These are phyloP conservation scores for Scenedesmus sp. DNA, from an alignment of 163 green algal genomes.

Conservation along the genomic window DNA sequence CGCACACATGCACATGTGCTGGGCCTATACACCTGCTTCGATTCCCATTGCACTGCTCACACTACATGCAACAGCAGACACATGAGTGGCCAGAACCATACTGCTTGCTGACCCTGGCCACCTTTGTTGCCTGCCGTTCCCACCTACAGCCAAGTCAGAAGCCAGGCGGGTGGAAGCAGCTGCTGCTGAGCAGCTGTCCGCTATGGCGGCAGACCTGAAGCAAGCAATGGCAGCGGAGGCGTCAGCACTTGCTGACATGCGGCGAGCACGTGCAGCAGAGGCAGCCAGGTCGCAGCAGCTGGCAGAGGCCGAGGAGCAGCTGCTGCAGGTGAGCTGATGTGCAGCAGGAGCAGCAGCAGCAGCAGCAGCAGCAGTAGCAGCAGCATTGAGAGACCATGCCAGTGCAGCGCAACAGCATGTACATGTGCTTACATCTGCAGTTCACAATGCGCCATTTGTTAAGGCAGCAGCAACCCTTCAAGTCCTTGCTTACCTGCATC, in stretches of 20 bases:
- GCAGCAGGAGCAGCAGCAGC: constrained; percentile 16
- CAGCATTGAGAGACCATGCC: too few relatives aligned
- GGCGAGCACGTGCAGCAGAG: constrained; percentile 12
- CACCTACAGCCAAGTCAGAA: neutral
- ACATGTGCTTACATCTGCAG: too few relatives aligned
- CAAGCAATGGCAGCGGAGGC: neutral
- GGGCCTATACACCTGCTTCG: too few relatives aligned
- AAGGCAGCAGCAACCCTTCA: too few relatives aligned
- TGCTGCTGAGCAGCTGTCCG: constrained; percentile 21
- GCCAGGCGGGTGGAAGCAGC: constrained; percentile 13
- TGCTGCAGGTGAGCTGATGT: neutral
- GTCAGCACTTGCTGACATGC: constrained; percentile 22
- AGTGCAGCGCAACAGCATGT: too few relatives aligned
- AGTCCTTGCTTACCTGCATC: too few relatives aligned
- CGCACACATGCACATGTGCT: neutral
- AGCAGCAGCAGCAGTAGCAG: neutral
- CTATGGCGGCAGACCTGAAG: constrained; percentile 27
- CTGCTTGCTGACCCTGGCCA: too few relatives aligned
- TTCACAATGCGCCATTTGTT: too few relatives aligned
- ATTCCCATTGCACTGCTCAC: neutral
- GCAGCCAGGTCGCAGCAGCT: constrained; percentile 16
- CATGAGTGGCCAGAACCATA: too few relatives aligned
- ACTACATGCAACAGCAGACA: neutral
- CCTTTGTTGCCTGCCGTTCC: neutral
- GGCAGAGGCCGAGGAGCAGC: constrained; percentile 32